phyloP scores from a whole-genome alignment of 345 rosid genomes.

The Isatis tinctoria region DNA sequence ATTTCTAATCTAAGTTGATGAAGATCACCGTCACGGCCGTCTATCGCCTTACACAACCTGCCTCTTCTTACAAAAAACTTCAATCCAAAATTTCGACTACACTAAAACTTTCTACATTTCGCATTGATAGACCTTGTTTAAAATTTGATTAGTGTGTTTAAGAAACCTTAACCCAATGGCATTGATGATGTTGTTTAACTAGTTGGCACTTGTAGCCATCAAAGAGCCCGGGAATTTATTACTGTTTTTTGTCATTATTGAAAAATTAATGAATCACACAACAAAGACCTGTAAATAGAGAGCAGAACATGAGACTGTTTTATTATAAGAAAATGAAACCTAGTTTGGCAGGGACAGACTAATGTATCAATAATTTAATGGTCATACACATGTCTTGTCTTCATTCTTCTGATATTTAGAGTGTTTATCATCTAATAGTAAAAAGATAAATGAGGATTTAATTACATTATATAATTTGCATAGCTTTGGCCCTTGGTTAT shows the following conservation, averaged over 20 bases:
- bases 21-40: conserved; percentile 24
- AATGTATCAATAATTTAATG: neutral
- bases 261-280: conserved; percentile 12
- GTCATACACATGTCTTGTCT: conserved; percentile 19
- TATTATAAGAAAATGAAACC: conserved; percentile 14
- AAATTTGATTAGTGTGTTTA: neutral
- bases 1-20: neutral
- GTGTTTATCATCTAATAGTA: neutral
- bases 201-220: conserved; percentile 19
- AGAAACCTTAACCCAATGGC: neutral
- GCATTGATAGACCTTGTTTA: neutral
- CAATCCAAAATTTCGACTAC: neutral
- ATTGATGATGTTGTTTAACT: neutral
- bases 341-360: conserved; percentile 25
- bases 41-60: conserved; percentile 2
- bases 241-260: conserved; percentile 7
- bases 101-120: neutral
- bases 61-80: neutral
- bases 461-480: neutral
- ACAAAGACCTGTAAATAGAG: conserved; percentile 4
- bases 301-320: conserved; percentile 16
- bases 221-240: neutral
- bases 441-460: neutral
- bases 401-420: neutral
- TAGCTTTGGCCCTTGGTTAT: neutral